Conservation (phyloP, 352 stramenopile genomes). For the Saprolegnia parasitica region DNA sequence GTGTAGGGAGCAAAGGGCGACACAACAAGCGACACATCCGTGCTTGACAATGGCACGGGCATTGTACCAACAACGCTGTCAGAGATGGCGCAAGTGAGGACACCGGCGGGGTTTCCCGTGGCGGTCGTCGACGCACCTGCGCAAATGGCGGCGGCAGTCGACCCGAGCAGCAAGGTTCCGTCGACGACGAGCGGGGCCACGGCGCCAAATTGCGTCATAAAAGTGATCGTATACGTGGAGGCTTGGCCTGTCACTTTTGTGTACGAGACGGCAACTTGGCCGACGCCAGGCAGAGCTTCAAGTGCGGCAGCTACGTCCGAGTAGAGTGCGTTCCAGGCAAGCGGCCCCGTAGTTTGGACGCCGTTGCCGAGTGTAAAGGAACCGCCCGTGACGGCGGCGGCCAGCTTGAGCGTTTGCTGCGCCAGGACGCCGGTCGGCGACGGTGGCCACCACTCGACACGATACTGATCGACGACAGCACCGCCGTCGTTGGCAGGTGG, state of each 20-base stretch:
- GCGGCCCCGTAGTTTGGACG: constrained; percentile 43
- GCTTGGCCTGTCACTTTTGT: constrained; percentile 1
- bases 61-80: constrained; percentile 45
- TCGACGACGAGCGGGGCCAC: constrained; percentile 42
- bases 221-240: constrained; percentile 47
- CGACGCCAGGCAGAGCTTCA: constrained; percentile 65
- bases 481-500: constrained; percentile 82
- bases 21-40: constrained; percentile 48
- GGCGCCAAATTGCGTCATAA: constrained; percentile 40
- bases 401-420: constrained; percentile 84
- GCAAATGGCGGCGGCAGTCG: constrained; percentile 47
- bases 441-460: constrained; percentile 85
- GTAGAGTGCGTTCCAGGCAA: constrained; percentile 51
- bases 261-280: constrained; percentile 69
- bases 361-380: constrained; percentile 78
- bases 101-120: constrained; percentile 35
- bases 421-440: constrained; percentile 34
- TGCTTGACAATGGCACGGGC: constrained; percentile 35
- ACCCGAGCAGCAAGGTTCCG: constrained; percentile 36
- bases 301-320: constrained; percentile 75
- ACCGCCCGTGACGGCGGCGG: constrained; percentile 62
- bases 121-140: constrained; percentile 35
- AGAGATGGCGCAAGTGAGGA: constrained; percentile 39
- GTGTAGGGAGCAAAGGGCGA: constrained; percentile 43
- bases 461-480: constrained; percentile 71